Base-by-base conservation (phyloP, 768 basidiomycete species). In the Psilocybe cubensis region DNA sequence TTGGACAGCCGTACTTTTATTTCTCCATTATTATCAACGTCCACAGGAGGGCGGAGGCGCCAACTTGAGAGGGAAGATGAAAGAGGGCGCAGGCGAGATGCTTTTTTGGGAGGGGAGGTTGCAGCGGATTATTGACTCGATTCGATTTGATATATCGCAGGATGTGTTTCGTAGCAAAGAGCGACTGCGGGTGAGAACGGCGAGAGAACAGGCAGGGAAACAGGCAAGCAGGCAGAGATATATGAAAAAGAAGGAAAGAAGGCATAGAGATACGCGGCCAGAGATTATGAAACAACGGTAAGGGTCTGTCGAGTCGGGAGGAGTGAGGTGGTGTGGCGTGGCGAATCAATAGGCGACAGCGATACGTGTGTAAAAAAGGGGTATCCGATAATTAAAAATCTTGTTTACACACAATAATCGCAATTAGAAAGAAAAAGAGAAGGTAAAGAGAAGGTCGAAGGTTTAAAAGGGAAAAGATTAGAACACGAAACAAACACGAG, bases 11-110 rank as follows among this genome's bases (percentile, higher is more conserved):
- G 73, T 73, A 72, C 65, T 17, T 69, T 70, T 69, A 73, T 76
- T 76, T 79, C 74, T 79, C 77, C 76, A 74, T 71, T 61, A 33
- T n/a, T n/a, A n/a, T n/a, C n/a, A n/a, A n/a, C n/a, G n/a, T n/a
- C n/a, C n/a, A 59, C 7, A 33, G 31, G 31, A 7, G 31, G 31
- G 31, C 12, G 31, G 6, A 12, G 31, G 31, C 12, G 31, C 12
- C 31, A 33, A 12, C 31, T 33, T 6, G 31, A 56, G 62, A 48
- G 48, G 60, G 60, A 58, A 56, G 60, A n/a, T n/a, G n/a, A n/a
- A n/a, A n/a, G n/a, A n/a, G n/a, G n/a, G n/a, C n/a, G n/a, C n/a
- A n/a, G 53, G 62, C 24, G 54, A 62, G 65, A 62, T 63, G 66
- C 63, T 68, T 70, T 69, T 65, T 65, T 23, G 25, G 23, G 45